Evolutionary conservation across 768 basidiomycete genomes (phyloP), one percentile per base, ranked within the genome.

Genomic region (Boletus bicolor): DNA sequence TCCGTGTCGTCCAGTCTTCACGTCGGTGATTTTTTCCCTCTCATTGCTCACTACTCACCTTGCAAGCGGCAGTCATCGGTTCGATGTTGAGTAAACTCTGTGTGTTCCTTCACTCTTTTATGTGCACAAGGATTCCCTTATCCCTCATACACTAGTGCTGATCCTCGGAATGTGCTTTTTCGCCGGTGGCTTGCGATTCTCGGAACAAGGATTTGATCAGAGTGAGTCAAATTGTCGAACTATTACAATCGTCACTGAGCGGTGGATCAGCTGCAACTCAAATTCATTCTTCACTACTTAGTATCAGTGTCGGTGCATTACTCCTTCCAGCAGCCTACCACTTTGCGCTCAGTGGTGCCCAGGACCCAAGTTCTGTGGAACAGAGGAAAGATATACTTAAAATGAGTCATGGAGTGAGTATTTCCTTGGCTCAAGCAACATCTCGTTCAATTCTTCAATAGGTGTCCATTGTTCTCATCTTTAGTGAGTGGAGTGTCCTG

Each of bases 131-230:
- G 14, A 19, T 49, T 24, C 12, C 12, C 55, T 64, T 34, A 71
- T 47, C 9, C 41, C 28, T 24, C 41, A 49, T 49, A 15, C 15
- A 21, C 15, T 48, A 89, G 87, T 92, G 35, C 78, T 94, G 48
- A 85, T 93, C 17, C 78, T 93, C 32, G 91, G 91, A 47, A 91
- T 93, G 91, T 92, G 91, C 65, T 93, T 93, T 74, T 92, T 93
- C 61, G 89, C 87, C 21, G 91, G 90, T 53, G 91, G 91, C 19
- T 73, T 84, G 49, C 81, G 81, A 61, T 92, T 83, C 65, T 87
- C 86, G 19, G 86, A 91, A 61, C 91, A 92, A 72, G 89, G 85
- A 1, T 89, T 91, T 63, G 84, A 85, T 46, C 72, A 79, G 39
- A 85, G 89, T 89, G 59, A 65, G 87, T 76, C 36, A 15, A 36